A percentile compares a stretch with the other conserved stretches of the same genome.
phyloP scores from a whole-genome alignment of 1,284 basidiomycete species.

The Heterobasidion occidentale region DNA sequence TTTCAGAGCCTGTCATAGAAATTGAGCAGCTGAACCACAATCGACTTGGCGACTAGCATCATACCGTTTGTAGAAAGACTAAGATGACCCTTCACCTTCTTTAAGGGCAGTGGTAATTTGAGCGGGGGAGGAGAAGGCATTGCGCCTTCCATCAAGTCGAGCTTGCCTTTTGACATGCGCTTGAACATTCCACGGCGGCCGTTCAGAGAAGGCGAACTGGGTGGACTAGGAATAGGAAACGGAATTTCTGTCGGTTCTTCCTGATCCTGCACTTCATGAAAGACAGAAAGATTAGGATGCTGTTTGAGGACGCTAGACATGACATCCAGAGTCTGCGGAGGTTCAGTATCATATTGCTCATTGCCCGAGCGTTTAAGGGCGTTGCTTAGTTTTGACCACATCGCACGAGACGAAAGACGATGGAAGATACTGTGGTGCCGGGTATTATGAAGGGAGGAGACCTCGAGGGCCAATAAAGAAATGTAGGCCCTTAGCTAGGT shows the following conservation, averaged over 20 bases:
- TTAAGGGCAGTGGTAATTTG: constrained; percentile 33
- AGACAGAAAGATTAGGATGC: constrained; percentile 52
- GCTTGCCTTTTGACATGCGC: constrained; percentile 22
- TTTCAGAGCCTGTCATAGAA: constrained; percentile 8
- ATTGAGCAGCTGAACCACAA: background rate
- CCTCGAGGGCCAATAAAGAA: background rate
- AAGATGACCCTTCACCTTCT: constrained; percentile 49
- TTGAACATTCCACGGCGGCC: constrained; percentile 28
- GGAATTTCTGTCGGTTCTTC: constrained; percentile 26
- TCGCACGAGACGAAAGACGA: constrained; percentile 15
- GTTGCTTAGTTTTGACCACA: constrained; percentile 59
- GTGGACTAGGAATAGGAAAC: constrained; percentile 34
- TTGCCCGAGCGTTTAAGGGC: constrained; percentile 40
- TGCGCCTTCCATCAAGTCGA: constrained; percentile 8
- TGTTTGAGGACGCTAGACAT: constrained; percentile 45
- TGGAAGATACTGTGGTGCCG: background rate
- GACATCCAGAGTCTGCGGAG: constrained; percentile 29
- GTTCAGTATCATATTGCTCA: constrained; percentile 24
- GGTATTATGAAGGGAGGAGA: background rate
- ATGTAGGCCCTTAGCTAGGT: background rate
- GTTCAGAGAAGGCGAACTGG: constrained; percentile 32
- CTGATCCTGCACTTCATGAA: constrained; percentile 26
- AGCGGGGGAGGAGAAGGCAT: constrained; percentile 19
- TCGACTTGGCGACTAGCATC: constrained; percentile 15
- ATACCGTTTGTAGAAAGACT: constrained; percentile 35